Evolutionary conservation across 768 basidiomycete genomes (phyloP).

Genomic region (Lactifluus echinatus): DNA sequence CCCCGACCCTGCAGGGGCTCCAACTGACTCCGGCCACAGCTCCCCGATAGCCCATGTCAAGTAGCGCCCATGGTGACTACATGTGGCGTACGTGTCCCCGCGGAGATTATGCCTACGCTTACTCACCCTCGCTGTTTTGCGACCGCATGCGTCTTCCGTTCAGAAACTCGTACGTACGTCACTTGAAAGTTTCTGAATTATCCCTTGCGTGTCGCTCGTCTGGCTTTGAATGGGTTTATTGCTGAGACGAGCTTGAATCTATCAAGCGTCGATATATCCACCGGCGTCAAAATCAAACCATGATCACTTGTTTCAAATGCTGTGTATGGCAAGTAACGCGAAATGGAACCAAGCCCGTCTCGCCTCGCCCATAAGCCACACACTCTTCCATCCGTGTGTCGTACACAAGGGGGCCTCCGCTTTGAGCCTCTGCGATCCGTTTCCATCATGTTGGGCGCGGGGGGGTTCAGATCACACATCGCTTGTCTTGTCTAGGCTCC

Average conservation of each 20-base stretch:
- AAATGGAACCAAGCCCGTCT: background rate
- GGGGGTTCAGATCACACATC: background rate
- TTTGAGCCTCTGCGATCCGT: background rate
- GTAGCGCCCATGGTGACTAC: background rate
- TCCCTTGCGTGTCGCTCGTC: background rate
- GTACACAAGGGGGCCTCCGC: background rate
- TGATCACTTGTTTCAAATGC: slow-evolving; percentile 1
- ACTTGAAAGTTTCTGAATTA: background rate
- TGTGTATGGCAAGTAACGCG: too few relatives aligned
- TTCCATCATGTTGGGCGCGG: slow-evolving; percentile 1
- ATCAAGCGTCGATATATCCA: background rate
- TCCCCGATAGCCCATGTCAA: background rate
- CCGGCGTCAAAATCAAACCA: background rate
- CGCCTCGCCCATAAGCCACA: background rate
- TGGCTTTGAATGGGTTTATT: background rate
- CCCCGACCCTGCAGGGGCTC: background rate
- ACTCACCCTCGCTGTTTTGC: background rate
- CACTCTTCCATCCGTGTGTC: background rate
- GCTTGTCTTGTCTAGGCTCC: background rate
- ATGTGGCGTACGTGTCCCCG: background rate
- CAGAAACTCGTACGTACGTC: background rate
- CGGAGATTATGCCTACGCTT: background rate
- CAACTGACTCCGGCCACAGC: background rate
- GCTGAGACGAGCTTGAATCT: background rate
- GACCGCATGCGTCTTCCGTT: background rate